These are phyloP conservation scores for Linnemannia schmuckeri DNA, from an alignment of 192 early-diverging fungal species.

Conservation along the genomic window DNA sequence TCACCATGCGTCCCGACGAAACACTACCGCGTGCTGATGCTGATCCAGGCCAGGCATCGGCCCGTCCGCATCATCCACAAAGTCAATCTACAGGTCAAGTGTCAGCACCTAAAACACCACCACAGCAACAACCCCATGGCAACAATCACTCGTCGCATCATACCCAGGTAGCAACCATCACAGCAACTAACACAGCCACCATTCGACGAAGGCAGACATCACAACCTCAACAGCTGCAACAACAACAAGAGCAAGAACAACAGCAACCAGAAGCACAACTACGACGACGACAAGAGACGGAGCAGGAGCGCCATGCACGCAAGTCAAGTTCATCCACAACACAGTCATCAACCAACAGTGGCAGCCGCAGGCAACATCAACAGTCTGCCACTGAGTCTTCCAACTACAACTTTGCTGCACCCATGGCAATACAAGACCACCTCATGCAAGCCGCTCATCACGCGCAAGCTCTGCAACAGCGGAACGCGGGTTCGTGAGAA, in stretches of 20 bases:
- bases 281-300: not conserved
- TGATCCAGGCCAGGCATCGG: not conserved
- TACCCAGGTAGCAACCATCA: not conserved
- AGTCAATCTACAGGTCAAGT: not conserved
- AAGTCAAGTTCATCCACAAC: not conserved
- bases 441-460: constrained; percentile 22
- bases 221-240: not conserved
- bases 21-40: not conserved
- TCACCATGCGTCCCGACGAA: not conserved
- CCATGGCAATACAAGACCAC: constrained; percentile 17
- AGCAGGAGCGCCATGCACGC: not conserved
- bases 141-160: not conserved
- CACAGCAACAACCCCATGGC: not conserved
- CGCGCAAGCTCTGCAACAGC: constrained; percentile 17
- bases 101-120: not conserved
- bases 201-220: not conserved
- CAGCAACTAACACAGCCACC: not conserved
- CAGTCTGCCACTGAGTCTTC: not conserved
- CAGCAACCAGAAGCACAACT: not conserved
- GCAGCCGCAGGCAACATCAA: not conserved
- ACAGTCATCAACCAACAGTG: not conserved
- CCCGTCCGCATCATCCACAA: not conserved
- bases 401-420: not conserved
- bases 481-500: constrained; percentile 9
- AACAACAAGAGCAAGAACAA: not conserved